Evolutionary conservation across 225 moss, liverwort and hornwort genomes (phyloP).

Genomic region (Physcomitrellopsis africana): DNA sequence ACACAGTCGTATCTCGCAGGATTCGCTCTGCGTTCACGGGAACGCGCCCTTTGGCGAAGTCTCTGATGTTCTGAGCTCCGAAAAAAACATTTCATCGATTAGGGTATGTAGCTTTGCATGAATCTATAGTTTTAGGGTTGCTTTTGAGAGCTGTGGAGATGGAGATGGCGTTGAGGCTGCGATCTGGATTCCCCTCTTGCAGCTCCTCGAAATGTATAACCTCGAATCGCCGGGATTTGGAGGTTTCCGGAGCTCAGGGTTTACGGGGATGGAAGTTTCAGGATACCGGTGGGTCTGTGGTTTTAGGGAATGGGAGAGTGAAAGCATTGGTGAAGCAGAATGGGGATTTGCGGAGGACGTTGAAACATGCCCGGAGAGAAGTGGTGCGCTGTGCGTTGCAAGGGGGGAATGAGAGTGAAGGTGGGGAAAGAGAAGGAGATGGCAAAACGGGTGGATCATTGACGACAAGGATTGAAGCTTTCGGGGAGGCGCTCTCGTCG

Average conservation of each 20-base stretch:
- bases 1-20: no score
- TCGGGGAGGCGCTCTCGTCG: conserved; percentile 76
- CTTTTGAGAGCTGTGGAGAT: conserved; percentile 1
- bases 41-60: no score
- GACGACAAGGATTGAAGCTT: conserved; percentile 52
- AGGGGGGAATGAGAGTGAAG: not conserved
- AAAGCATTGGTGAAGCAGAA: not conserved
- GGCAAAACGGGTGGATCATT: conserved; percentile 15
- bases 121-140: not conserved
- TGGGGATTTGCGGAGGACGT: not conserved
- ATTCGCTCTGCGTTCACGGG: no score
- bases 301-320: no score
- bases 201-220: not conserved
- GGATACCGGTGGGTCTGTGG: not conserved
- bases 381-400: conserved; percentile 26
- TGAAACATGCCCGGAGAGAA: not conserved
- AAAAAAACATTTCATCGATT: no score
- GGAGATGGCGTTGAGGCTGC: conserved; percentile 27
- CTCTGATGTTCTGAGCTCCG: no score
- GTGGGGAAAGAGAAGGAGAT: not conserved
- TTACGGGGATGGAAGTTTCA: no score
- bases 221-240: not conserved
- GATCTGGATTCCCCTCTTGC: conserved; percentile 3
- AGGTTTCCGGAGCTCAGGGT: not conserved
- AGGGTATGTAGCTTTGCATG: not conserved